A percentile compares a stretch with the other conserved stretches of the same genome.
Evolutionary conservation across 2,329 filamentous ascomycete genomes (phyloP).

Genomic region (Cercospora sp.): DNA sequence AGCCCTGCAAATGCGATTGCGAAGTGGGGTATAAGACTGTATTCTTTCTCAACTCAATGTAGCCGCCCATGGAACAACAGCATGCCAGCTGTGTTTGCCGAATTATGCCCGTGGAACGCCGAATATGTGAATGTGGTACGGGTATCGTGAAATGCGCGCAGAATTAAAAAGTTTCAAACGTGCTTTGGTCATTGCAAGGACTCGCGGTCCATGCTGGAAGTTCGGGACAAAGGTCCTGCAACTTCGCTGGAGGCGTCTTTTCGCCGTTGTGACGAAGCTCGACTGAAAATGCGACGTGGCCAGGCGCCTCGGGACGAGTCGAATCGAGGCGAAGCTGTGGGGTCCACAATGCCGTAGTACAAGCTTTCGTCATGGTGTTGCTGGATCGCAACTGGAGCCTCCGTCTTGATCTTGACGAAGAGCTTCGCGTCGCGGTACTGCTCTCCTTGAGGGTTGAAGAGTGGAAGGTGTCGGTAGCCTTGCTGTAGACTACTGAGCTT

Average conservation of each 20-base stretch:
- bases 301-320: conserved; percentile 40
- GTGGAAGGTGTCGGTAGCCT: conserved; percentile 87
- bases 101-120: conserved; percentile 20
- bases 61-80: conserved; percentile 6
- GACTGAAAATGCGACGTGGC: conserved; percentile 46
- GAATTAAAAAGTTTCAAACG: conserved; percentile 6
- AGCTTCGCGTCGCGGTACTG: conserved; percentile 93
- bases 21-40: conserved; percentile 17
- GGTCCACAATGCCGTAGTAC: conserved; percentile 33
- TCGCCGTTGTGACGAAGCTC: conserved; percentile 47
- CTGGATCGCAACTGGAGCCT: conserved; percentile 39
- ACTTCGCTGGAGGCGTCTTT: conserved; percentile 29
- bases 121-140: conserved; percentile 8
- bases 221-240: conserved; percentile 35
- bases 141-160: conserved; percentile 20
- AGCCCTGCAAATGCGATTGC: background rate
- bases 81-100: conserved; percentile 17
- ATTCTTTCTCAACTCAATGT: conserved; percentile 7
- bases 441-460: conserved; percentile 85
- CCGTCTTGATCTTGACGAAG: conserved; percentile 81
- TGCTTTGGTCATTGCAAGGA: conserved; percentile 26
- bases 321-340: conserved; percentile 35
- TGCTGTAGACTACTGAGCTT: conserved; percentile 87
- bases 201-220: conserved; percentile 40
- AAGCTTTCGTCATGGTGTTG: conserved; percentile 30